Conservation (phyloP, 805 yeast species). For the Geotrichum ghanense region DNA sequence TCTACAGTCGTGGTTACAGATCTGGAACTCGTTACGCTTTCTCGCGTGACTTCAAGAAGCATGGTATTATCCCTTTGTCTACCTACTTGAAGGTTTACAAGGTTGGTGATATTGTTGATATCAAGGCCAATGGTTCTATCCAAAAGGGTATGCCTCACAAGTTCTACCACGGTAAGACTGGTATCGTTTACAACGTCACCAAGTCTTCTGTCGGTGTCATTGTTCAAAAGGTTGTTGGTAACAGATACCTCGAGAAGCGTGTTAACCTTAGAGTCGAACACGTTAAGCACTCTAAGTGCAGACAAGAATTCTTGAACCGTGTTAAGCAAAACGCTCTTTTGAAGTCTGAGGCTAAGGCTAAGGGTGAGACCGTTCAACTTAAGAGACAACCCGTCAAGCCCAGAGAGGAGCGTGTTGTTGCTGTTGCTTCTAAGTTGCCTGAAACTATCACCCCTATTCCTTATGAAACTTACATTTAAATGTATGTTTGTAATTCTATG, state of each 20-base stretch:
- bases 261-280: conserved; percentile 98
- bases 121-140: conserved; percentile 98
- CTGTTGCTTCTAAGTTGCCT: conserved; percentile 76
- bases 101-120: conserved; percentile 99
- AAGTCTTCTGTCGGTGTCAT: conserved; percentile 97
- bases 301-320: conserved; percentile 98
- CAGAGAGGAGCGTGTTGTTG: conserved; percentile 80
- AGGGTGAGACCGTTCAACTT: conserved; percentile 81
- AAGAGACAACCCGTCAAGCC: conserved; percentile 99
- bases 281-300: conserved; percentile 98
- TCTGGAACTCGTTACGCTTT: conserved; percentile 99
- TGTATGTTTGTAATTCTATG: neutral
- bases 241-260: conserved; percentile 98
- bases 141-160: conserved; percentile 99
- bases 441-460: conserved; percentile 98
- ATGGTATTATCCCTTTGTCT: conserved; percentile 89
- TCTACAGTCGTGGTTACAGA: conserved; percentile 84
- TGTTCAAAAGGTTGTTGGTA: conserved; percentile 95
- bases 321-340: conserved; percentile 93
- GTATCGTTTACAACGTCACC: conserved; percentile 98
- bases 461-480: conserved; percentile 96
- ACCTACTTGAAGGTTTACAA: conserved; percentile 96
- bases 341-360: conserved; percentile 88
- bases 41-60: conserved; percentile 98
- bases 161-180: conserved; percentile 99